Percentiles rank a stretch among this genome's conserved stretches.
Evolutionary conservation across 495 filamentous ascomycete genomes (phyloP).

Genomic region (Trichoderma erinaceum): DNA sequence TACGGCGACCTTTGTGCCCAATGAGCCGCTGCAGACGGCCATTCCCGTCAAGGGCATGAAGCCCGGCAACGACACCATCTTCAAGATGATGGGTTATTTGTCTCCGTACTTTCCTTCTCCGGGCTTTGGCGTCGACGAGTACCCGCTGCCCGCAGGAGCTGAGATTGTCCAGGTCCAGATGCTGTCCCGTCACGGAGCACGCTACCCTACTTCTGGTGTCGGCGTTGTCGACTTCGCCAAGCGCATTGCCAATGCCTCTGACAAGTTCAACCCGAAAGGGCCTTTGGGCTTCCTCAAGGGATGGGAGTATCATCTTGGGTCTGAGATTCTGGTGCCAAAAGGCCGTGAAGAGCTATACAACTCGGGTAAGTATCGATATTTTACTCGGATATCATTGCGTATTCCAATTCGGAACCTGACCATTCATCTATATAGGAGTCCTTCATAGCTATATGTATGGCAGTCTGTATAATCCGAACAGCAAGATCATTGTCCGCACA

Average conservation of each 20-base stretch:
- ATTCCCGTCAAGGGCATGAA: slow-evolving; percentile 47
- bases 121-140: slow-evolving; percentile 53
- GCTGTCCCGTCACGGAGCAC: slow-evolving; percentile 71
- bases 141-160: slow-evolving; percentile 46
- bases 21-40: slow-evolving; percentile 51
- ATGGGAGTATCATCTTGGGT: slow-evolving; percentile 68
- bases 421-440: slow-evolving; percentile 29
- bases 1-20: slow-evolving; percentile 46
- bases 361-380: slow-evolving; percentile 56
- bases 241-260: slow-evolving; percentile 51
- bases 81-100: slow-evolving; percentile 46
- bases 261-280: slow-evolving; percentile 49
- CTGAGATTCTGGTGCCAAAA: slow-evolving; percentile 53
- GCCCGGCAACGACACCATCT: slow-evolving; percentile 45
- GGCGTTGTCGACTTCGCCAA: slow-evolving; percentile 52
- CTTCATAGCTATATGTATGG: slow-evolving; percentile 57
- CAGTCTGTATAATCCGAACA: slow-evolving; percentile 52
- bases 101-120: slow-evolving; percentile 38
- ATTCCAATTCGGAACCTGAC: no score
- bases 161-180: slow-evolving; percentile 59
- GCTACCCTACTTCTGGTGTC: slow-evolving; percentile 59
- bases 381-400: not conserved
- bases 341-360: slow-evolving; percentile 63
- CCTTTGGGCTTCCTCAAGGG: slow-evolving; percentile 53
- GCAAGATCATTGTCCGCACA: slow-evolving; percentile 56